Percentiles rank a stretch among this genome's conserved stretches.
Evolutionary conservation across 108 stramenopile genomes (phyloP).

Genomic region (Cyclostephanos invisitatus): DNA sequence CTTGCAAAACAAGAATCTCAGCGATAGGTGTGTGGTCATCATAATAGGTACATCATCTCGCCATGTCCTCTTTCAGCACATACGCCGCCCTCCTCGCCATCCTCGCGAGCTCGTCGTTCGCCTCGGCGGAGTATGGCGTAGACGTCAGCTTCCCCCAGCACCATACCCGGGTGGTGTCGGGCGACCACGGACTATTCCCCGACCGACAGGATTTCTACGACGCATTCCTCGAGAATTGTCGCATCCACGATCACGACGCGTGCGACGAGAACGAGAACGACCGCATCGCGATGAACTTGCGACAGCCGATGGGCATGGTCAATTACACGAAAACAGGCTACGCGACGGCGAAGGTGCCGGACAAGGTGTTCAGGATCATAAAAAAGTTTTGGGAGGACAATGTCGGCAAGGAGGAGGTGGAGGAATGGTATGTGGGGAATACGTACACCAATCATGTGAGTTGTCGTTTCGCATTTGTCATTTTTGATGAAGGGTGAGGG

Average conservation of each 20-base stretch:
- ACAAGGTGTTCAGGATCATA: slow-evolving; percentile 47
- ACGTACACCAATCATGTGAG: slow-evolving; percentile 58
- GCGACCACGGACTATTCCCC: slow-evolving; percentile 52
- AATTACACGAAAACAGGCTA: slow-evolving; percentile 75
- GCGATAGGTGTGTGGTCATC: too few species aligned
- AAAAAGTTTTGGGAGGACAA: slow-evolving; percentile 68
- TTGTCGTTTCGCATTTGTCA: not conserved
- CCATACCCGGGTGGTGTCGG: slow-evolving; percentile 36
- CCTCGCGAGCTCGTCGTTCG: not conserved
- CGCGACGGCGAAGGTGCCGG: slow-evolving; percentile 58
- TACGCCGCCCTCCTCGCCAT: not conserved
- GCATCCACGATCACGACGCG: slow-evolving; percentile 16
- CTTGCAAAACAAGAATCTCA: too few species aligned
- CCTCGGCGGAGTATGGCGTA: slow-evolving; percentile 47
- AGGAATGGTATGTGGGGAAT: slow-evolving; percentile 60
- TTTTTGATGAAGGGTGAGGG: too few species aligned
- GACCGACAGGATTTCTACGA: slow-evolving; percentile 58
- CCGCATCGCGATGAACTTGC: slow-evolving; percentile 49
- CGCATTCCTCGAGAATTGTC: slow-evolving; percentile 49
- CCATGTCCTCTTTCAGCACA: not conserved
- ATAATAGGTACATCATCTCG: too few species aligned
- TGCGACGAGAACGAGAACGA: slow-evolving; percentile 49
- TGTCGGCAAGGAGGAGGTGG: slow-evolving; percentile 35
- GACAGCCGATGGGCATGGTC: slow-evolving; percentile 39
- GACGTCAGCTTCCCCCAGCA: slow-evolving; percentile 70